Conservation (phyloP, 129 eudicot genomes). For the Calendula officinalis region DNA sequence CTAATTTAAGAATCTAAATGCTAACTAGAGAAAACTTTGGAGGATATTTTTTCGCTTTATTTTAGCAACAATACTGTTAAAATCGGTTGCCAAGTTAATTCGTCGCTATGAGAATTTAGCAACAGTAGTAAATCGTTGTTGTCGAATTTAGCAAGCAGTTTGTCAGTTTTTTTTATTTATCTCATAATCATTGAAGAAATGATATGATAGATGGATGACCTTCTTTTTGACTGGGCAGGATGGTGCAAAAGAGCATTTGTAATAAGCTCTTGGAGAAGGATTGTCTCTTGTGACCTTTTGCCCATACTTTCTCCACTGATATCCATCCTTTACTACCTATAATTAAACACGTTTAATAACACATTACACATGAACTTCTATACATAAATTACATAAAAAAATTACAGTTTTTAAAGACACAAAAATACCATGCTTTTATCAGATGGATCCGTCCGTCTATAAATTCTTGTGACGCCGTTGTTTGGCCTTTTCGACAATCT, state of each 20-base stretch:
- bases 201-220: conserved; percentile 33
- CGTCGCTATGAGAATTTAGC: conserved; percentile 5
- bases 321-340: conserved; percentile 90
- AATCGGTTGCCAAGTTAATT: no score
- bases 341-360: conserved; percentile 6
- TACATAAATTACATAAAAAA: not conserved
- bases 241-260: conserved; percentile 96
- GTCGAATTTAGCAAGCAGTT: not conserved
- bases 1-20: no score
- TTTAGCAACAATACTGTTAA: no score
- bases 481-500: conserved; percentile 28
- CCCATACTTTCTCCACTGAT: conserved; percentile 98
- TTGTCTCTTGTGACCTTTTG: conserved; percentile 98
- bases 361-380: not conserved
- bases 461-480: conserved; percentile 16
- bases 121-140: not conserved
- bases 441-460: conserved; percentile 20
- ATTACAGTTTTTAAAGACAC: conserved; percentile 39
- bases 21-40: no score
- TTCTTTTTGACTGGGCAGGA: conserved; percentile 94
- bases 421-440: conserved; percentile 22
- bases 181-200: not conserved
- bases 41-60: no score
- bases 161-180: not conserved
- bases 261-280: conserved; percentile 98